Evolutionary conservation across 768 basidiomycete species (phyloP), one percentile per base, ranked within the genome.

Genomic region (Pleurotus djamor): DNA sequence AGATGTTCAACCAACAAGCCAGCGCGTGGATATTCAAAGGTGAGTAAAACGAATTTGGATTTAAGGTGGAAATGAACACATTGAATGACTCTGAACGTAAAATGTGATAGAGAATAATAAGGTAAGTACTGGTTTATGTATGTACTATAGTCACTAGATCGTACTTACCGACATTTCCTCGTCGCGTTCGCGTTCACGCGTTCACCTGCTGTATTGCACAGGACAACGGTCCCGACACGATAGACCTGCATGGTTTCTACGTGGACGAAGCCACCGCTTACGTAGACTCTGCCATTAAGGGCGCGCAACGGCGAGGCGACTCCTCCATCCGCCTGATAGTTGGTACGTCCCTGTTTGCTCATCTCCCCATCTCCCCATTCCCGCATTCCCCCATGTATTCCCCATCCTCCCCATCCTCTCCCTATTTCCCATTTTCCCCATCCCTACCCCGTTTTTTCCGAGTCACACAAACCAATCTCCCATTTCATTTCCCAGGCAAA

Each of bases 231-330:
- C 80, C 81, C 0, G 91, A 88, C 1, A 91, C 94, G 70, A 76
- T 97, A 48, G 92, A 98, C 71, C 74, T 98, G 21, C 96, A 98
- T 67, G 96, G 94, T 1, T 75, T 98, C 3, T 96, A 92, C 71
- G 95, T 96, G 61, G 94, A 93, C 68, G 96, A 98, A 73, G 93
- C 95, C 17, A 85, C 96, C 50, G 76, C 81, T 45, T 81, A 80
- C 55, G 87, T 85, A 1, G 96, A 98, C 63, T 65, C 70, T 21
- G 87, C 89, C 10, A 82, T 97, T 32, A 74, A 84, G 66, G 74
- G 82, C 36, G 93, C 91, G 12, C 87, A 86, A 58, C 72, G 69
- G 34, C 73, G 80, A 35, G 91, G 90, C 2, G 81, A 88, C 59
- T 63, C 75, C 4, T 82, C 92, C 66, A 68, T 98, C 5, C 80